Evolutionary conservation across 2,329 filamentous ascomycete genomes (phyloP).

Genomic region (Paramyrothecium sp.): DNA sequence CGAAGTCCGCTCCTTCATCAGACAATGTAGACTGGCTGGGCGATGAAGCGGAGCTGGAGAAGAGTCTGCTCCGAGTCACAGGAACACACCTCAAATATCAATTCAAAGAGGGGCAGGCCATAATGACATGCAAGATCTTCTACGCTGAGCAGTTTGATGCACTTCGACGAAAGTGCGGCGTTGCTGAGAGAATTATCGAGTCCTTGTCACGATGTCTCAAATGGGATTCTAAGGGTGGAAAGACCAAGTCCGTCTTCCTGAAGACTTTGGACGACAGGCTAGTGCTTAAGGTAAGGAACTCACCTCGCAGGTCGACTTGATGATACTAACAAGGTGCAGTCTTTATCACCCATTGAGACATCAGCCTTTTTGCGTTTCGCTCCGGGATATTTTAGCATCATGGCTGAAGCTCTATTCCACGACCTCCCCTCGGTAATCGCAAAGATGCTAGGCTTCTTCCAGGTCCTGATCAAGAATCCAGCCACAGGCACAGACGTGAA

Average conservation of each 20-base stretch:
- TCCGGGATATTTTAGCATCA: slow-evolving; percentile 95
- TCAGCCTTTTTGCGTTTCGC: slow-evolving; percentile 93
- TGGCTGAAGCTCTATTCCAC: slow-evolving; percentile 94
- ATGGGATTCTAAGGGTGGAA: slow-evolving; percentile 97
- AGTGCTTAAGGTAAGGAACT: slow-evolving; percentile 66
- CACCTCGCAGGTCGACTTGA: not conserved
- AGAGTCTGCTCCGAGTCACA: slow-evolving; percentile 77
- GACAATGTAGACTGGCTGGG: slow-evolving; percentile 38
- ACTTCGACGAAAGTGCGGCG: slow-evolving; percentile 85
- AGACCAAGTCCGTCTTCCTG: slow-evolving; percentile 95
- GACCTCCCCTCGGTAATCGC: slow-evolving; percentile 94
- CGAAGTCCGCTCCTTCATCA: slow-evolving; percentile 26
- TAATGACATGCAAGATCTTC: slow-evolving; percentile 97
- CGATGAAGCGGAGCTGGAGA: slow-evolving; percentile 75
- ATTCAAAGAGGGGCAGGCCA: slow-evolving; percentile 89
- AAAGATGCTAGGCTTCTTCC: slow-evolving; percentile 98
- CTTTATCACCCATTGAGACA: slow-evolving; percentile 85
- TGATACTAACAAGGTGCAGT: slow-evolving; percentile 46
- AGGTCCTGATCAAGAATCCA: slow-evolving; percentile 95
- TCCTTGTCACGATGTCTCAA: slow-evolving; percentile 93
- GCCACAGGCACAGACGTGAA: slow-evolving; percentile 90
- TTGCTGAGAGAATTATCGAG: slow-evolving; percentile 91
- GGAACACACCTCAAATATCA: slow-evolving; percentile 96
- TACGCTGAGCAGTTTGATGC: slow-evolving; percentile 98
- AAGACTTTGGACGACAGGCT: slow-evolving; percentile 95